These are phyloP conservation scores for Cucurbita pepo DNA, from an alignment of 306 rosid genomes.

Conservation along the genomic window DNA sequence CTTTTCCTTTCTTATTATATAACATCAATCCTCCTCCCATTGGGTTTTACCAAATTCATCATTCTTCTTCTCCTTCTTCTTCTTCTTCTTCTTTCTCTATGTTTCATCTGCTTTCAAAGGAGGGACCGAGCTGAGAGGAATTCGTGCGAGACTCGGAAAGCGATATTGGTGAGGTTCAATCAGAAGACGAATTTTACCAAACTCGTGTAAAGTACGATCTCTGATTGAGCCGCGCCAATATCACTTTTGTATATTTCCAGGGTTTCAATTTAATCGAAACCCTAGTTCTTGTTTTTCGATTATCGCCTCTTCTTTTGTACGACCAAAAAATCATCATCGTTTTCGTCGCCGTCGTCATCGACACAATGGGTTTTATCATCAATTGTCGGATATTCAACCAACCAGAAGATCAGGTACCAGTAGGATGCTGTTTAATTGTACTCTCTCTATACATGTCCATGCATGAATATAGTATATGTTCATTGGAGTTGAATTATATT, in stretches of 20 bases:
- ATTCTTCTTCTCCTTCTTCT: slow-evolving; percentile 2
- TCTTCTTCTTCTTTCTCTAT: background rate
- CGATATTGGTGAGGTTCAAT: slow-evolving; percentile 99
- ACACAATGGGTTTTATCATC: background rate
- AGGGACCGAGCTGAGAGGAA: slow-evolving; percentile 12
- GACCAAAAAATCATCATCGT: background rate
- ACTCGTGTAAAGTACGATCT: slow-evolving; percentile 60
- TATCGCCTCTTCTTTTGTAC: background rate
- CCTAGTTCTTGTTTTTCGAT: background rate
- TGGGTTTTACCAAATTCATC: background rate
- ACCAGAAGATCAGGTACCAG: background rate
- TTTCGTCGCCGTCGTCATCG: background rate
- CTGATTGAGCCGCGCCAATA: slow-evolving; percentile 99
- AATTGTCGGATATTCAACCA: no score
- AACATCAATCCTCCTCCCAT: background rate
- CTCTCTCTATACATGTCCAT: background rate
- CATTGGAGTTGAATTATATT: background rate
- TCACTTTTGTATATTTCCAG: slow-evolving; percentile 40
- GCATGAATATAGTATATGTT: background rate
- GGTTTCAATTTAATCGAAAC: background rate
- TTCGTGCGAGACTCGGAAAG: slow-evolving; percentile 21
- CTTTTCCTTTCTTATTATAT: slow-evolving; percentile 5
- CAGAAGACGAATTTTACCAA: slow-evolving; percentile 69
- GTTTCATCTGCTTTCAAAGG: background rate
- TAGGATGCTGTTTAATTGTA: background rate